These are phyloP conservation scores for Syncephalastrum sp. DNA, from an alignment of 371 early-diverging fungal species.

Conservation along the genomic window DNA sequence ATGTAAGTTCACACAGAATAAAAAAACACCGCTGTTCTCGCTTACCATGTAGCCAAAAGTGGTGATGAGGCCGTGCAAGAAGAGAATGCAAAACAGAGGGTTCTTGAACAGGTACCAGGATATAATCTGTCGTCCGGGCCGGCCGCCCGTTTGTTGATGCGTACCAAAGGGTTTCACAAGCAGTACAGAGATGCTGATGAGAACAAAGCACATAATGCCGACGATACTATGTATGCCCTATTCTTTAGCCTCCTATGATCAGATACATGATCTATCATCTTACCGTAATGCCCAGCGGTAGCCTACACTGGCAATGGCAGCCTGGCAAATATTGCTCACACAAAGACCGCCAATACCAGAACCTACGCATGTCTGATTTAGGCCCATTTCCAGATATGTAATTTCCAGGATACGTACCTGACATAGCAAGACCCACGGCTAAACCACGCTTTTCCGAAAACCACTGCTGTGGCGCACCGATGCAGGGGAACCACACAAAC, in stretches of 20 bases:
- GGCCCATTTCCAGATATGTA: too few relatives aligned
- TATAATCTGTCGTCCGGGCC: conserved; percentile 33
- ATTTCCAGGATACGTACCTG: conserved; percentile 12
- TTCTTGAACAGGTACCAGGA: conserved; percentile 29
- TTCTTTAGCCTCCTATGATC: conserved; percentile 2
- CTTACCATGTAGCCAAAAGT: conserved; percentile 32
- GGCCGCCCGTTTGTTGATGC: conserved; percentile 35
- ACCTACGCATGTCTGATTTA: conserved; percentile 13
- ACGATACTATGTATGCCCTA: conserved; percentile 12
- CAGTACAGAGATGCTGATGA: conserved; percentile 12
- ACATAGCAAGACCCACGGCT: conserved; percentile 70
- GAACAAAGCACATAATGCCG: conserved; percentile 47
- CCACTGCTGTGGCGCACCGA: conserved; percentile 71
- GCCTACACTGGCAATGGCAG: conserved; percentile 47
- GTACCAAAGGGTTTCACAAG: conserved; percentile 24
- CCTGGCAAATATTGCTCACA: conserved; percentile 57
- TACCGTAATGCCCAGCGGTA: conserved; percentile 64
- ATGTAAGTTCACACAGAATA: background rate
- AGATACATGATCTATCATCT: background rate
- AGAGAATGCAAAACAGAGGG: conserved; percentile 24
- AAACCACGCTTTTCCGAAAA: conserved; percentile 65
- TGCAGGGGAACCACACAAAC: conserved; percentile 67
- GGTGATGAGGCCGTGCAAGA: conserved; percentile 26
- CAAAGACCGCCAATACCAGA: conserved; percentile 69
- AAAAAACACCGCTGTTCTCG: background rate